These are phyloP conservation scores for Yamadazyma sp. DNA, from an alignment of 805 yeast species.

Conservation along the genomic window DNA sequence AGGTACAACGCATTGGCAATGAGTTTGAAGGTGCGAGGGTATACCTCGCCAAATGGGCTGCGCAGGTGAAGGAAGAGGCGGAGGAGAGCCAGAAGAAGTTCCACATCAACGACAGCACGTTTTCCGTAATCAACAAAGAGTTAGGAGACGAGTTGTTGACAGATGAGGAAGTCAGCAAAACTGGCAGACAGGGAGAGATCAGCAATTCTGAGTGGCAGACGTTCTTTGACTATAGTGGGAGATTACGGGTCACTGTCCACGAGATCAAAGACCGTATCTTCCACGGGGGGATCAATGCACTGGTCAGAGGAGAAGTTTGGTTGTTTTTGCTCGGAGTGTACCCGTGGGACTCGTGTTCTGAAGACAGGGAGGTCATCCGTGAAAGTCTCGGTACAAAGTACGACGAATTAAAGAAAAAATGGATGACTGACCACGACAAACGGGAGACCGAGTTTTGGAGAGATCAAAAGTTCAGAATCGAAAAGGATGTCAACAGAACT, in stretches of 20 bases:
- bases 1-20: constrained; percentile 75
- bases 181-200: constrained; percentile 69
- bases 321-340: constrained; percentile 75
- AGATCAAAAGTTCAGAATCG: constrained; percentile 87
- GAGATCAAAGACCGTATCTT: constrained; percentile 84
- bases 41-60: constrained; percentile 95
- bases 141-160: constrained; percentile 60
- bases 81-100: constrained; percentile 54
- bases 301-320: constrained; percentile 78
- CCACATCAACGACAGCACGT: constrained; percentile 58
- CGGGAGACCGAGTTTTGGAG: constrained; percentile 67
- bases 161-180: constrained; percentile 56
- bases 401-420: constrained; percentile 63
- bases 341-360: constrained; percentile 81
- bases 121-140: constrained; percentile 57
- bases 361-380: constrained; percentile 62
- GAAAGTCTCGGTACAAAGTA: constrained; percentile 61
- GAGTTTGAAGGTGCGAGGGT: constrained; percentile 93
- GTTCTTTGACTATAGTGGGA: constrained; percentile 77
- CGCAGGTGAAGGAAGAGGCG: constrained; percentile 89
- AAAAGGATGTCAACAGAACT: constrained; percentile 90
- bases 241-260: constrained; percentile 65
- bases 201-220: constrained; percentile 76
- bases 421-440: constrained; percentile 58
- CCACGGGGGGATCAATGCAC: constrained; percentile 77